A percentile compares a stretch with the other conserved stretches of the same genome.
phyloP scores from a whole-genome alignment of 2,329 filamentous ascomycete genomes.

The Fusarium robinianum region DNA sequence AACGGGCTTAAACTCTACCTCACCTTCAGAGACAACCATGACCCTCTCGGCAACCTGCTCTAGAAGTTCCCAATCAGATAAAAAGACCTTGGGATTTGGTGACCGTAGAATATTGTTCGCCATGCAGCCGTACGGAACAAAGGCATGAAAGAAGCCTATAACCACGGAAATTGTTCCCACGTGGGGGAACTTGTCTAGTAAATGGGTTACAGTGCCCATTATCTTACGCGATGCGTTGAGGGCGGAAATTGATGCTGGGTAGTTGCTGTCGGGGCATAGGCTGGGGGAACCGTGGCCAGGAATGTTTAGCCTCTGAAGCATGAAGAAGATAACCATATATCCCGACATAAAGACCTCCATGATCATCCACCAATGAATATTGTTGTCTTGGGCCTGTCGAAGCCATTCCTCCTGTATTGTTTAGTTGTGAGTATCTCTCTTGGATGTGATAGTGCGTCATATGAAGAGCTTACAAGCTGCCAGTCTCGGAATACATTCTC shows the following conservation, averaged over 20 bases:
- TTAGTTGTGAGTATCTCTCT: neutral
- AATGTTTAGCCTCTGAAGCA: conserved; percentile 9
- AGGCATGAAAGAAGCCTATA: conserved; percentile 10
- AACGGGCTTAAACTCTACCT: conserved; percentile 9
- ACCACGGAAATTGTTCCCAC: conserved; percentile 6
- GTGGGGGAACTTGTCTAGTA: conserved; percentile 1
- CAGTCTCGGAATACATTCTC: conserved; percentile 4
- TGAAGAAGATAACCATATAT: conserved; percentile 8
- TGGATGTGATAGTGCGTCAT: too few species aligned
- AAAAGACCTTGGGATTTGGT: neutral
- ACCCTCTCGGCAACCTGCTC: conserved; percentile 1
- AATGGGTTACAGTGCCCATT: neutral
- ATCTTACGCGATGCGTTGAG: conserved; percentile 6
- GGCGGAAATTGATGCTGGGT: neutral
- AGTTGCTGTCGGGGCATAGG: neutral
- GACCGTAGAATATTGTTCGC: conserved; percentile 7
- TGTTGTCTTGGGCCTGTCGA: conserved; percentile 5
- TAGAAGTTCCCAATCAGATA: conserved; percentile 3
- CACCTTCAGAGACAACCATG: neutral
- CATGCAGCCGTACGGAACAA: conserved; percentile 9
- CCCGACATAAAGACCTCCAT: conserved; percentile 5
- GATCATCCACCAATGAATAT: conserved; percentile 8
- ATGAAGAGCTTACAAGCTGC: conserved; percentile 4
- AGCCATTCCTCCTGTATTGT: conserved; percentile 15
- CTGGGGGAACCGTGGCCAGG: neutral